Evolutionary conservation across 345 rosid genomes (phyloP).

Genomic region (Nephelium lappaceum): DNA sequence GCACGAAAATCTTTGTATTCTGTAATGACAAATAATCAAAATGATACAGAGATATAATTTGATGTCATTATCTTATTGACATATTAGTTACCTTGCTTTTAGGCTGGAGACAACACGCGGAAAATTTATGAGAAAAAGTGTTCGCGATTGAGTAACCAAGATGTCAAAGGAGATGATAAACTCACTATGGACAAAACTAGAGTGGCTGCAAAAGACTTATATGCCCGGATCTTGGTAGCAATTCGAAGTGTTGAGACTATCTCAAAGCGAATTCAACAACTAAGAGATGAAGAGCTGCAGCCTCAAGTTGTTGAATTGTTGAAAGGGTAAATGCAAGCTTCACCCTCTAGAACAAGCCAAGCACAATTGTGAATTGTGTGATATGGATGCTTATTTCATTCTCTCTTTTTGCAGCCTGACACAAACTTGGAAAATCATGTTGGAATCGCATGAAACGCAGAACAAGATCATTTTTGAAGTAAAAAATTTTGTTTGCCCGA

Average conservation of each 20-base stretch:
- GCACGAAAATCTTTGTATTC: neutral
- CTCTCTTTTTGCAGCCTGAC: conserved; percentile 45
- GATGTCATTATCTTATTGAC: neutral
- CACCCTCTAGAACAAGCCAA: conserved; percentile 4
- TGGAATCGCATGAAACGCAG: conserved; percentile 77
- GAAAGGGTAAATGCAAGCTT: conserved; percentile 55
- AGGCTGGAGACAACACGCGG: conserved; percentile 67
- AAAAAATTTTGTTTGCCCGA: conserved; percentile 51
- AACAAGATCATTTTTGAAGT: conserved; percentile 63
- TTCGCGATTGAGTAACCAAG: conserved; percentile 49
- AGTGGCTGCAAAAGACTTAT: conserved; percentile 62
- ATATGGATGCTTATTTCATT: conserved; percentile 21
- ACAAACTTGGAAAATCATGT: conserved; percentile 64
- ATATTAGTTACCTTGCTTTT: conserved; percentile 12
- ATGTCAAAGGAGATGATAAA: conserved; percentile 52
- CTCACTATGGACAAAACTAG: conserved; percentile 54
- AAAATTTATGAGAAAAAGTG: conserved; percentile 68
- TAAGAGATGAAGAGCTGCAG: conserved; percentile 68
- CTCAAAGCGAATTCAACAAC: conserved; percentile 60
- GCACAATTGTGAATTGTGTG: neutral
- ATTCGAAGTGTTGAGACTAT: conserved; percentile 70
- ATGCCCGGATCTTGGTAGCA: conserved; percentile 72
- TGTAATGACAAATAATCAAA: neutral
- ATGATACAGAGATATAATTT: neutral
- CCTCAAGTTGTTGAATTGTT: conserved; percentile 70